Conservation (phyloP, 371 early-diverging fungal genomes). For the Syncephalastrum monosporum region DNA sequence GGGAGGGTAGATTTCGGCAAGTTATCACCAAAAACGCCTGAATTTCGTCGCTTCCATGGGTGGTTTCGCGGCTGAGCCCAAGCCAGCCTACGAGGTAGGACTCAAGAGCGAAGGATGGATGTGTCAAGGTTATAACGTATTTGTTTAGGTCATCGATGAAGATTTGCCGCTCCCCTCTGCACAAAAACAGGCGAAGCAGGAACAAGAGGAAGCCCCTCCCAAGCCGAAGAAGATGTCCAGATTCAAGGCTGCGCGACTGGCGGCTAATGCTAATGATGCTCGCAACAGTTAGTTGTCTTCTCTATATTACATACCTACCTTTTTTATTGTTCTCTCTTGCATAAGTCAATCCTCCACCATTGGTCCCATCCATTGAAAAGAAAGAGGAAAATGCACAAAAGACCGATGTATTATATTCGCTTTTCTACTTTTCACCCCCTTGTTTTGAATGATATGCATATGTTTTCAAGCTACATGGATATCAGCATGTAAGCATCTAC, state of each 20-base stretch:
- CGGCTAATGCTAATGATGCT: constrained; percentile 9
- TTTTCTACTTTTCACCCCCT: background rate
- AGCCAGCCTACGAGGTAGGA: constrained; percentile 42
- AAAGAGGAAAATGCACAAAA: constrained; percentile 1
- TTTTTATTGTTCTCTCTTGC: too few relatives aligned
- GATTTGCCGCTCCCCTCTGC: constrained; percentile 35
- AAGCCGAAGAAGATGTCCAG: constrained; percentile 41
- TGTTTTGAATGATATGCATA: constrained; percentile 1
- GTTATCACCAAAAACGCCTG: constrained; percentile 34
- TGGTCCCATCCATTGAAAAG: too few relatives aligned
- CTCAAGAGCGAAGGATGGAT: background rate
- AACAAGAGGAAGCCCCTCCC: constrained; percentile 18
- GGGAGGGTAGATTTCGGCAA: constrained; percentile 15
- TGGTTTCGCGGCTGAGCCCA: constrained; percentile 34
- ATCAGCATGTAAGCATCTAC: background rate
- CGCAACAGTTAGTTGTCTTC: too few relatives aligned
- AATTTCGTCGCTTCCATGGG: constrained; percentile 40
- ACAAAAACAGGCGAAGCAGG: constrained; percentile 4
- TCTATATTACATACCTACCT: too few relatives aligned
- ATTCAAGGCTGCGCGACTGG: constrained; percentile 49
- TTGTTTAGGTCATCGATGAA: constrained; percentile 38
- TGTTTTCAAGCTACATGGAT: background rate
- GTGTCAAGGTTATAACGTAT: background rate
- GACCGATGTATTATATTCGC: background rate
- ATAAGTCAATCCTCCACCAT: too few relatives aligned